Percentiles rank a stretch among this genome's conserved stretches.
Evolutionary conservation across 139 green algal species (phyloP).

Genomic region (Micromonas pusilla): DNA sequence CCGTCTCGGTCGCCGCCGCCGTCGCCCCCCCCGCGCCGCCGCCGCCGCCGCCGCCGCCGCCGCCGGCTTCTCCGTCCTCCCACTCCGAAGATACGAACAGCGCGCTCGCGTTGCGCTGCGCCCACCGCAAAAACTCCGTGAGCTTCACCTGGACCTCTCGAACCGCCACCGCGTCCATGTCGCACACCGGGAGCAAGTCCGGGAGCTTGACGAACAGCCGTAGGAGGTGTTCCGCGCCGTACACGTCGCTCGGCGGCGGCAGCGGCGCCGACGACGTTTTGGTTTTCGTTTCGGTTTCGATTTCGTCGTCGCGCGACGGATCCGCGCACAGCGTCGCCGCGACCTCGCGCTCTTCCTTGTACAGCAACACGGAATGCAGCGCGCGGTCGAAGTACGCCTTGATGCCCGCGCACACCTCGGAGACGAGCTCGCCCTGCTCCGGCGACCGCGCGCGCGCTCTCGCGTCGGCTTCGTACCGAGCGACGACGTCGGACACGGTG

Average conservation of each 20-base stretch:
- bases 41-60: too few species aligned
- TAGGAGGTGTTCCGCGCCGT: conserved; percentile 80
- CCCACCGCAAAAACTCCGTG: not conserved
- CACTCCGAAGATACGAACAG: not conserved
- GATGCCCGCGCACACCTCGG: conserved; percentile 44
- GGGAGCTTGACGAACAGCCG: conserved; percentile 81
- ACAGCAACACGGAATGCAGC: conserved; percentile 67
- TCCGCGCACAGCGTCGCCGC: too few species aligned
- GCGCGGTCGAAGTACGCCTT: conserved; percentile 77
- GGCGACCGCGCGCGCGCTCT: conserved; percentile 12
- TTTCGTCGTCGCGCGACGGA: too few species aligned
- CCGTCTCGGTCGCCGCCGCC: too few species aligned
- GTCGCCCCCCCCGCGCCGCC: too few species aligned
- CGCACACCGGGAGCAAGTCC: conserved; percentile 52
- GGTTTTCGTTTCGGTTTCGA: not conserved
- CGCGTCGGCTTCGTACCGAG: conserved; percentile 28
- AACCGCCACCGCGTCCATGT: not conserved
- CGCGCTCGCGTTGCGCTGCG: not conserved
- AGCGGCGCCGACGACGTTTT: not conserved
- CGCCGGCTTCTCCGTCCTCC: too few species aligned
- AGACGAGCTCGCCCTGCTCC: not conserved
- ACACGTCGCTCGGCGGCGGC: conserved; percentile 63
- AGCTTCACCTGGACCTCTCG: not conserved
- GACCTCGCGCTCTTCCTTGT: conserved; percentile 52
- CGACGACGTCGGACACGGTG: conserved; percentile 47